Evolutionary conservation across 192 early-diverging fungal species (phyloP), one percentile per base, ranked within the genome.

Genomic region (Obelidium mucronatum): DNA sequence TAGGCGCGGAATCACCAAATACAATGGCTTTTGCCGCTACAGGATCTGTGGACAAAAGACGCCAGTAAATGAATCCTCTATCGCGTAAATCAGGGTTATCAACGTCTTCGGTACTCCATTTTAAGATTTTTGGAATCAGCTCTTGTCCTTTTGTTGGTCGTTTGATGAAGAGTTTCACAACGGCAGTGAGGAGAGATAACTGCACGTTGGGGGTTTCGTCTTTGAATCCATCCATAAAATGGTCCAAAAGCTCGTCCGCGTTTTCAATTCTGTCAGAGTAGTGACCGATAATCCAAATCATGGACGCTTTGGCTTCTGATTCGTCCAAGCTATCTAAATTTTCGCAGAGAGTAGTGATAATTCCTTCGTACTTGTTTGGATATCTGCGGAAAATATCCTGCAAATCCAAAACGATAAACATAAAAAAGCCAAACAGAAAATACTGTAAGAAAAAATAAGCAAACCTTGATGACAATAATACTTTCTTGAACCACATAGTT

Each of bases 281-380:
- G 77, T 99, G 96, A 74, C 97, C 97, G 82, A 99, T 81, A 67
- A 97, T 96, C 97, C 97, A 99, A 76, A 97, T 92, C 65, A 97
- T 78, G 1, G 95, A 92, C 11, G 92, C 96, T 40, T 93, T 93
- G 4, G 97, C 95, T 28, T 95, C 94, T 2, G 95, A 92, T 80
- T 97, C 96, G 78, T 96, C 92, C 42, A 98, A 79, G 2, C 86
- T 87, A 66, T 99, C 97, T 4, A 96, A 77, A 77, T 94, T 92
- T 72, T 97, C 91, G 86, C 97, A 98, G 31, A 99, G 85, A 0
- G 91, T 90, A 19, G 92, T 88, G 59, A 96, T 93, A 17, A 95
- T 93, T 31, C 88, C 91, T 66, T 94, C 94, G 77, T 97, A 97
- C 40, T 85, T 83, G 39, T 86, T 86, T 42, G 97, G 96, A 76